These are phyloP conservation scores for Castanospermum australe DNA, from an alignment of 306 rosid genomes.

Conservation along the genomic window DNA sequence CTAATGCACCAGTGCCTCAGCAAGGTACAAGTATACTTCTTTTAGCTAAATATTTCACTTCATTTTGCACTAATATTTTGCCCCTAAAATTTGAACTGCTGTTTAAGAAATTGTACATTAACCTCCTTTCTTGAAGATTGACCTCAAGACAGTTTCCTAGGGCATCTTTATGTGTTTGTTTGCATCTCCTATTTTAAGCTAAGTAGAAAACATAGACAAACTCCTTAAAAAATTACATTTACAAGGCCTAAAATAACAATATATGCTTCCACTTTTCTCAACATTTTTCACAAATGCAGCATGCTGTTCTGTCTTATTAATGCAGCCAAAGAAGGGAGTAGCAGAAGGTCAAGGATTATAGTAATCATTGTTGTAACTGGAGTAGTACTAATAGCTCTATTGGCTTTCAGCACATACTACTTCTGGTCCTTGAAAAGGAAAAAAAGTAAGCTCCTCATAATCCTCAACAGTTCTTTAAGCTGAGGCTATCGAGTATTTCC, in stretches of 20 bases:
- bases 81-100: neutral
- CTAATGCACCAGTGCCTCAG: neutral
- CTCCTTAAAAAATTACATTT: neutral
- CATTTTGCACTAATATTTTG: neutral
- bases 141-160: no score
- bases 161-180: neutral
- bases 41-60: neutral
- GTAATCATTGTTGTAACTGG: constrained; percentile 3
- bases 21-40: constrained; percentile 27
- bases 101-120: neutral
- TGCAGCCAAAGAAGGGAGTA: constrained; percentile 20
- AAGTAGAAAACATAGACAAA: neutral
- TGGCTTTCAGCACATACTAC: constrained; percentile 22
- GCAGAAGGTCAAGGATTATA: constrained; percentile 15
- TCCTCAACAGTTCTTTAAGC: neutral
- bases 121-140: neutral
- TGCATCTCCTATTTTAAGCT: neutral
- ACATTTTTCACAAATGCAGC: neutral
- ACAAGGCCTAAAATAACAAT: neutral
- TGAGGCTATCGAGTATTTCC: neutral
- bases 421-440: constrained; percentile 31
- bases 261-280: neutral
- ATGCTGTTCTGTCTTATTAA: neutral
- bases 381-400: neutral
- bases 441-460: constrained; percentile 7